Percentiles rank a stretch among this genome's conserved stretches.
Conservation (phyloP, 495 filamentous ascomycete species). For the Cairneyella variabilis region DNA sequence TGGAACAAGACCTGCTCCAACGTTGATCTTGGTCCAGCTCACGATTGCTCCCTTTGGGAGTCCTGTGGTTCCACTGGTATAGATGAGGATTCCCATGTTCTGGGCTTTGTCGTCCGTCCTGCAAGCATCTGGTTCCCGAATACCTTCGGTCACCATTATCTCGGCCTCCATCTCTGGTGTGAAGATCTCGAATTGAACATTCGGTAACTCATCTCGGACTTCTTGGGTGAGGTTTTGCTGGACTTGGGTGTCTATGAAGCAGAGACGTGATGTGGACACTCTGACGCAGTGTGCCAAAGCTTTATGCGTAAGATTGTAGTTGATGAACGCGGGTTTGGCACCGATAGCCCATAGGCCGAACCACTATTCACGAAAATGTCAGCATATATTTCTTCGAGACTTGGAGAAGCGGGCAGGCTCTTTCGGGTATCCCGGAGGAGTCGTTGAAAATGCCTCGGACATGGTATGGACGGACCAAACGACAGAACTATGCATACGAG, state of each 20-base stretch:
- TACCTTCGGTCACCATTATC: constrained; percentile 48
- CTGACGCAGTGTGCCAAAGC: constrained; percentile 76
- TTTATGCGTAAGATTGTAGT: constrained; percentile 80
- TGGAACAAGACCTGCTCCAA: constrained; percentile 49
- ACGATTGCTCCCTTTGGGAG: constrained; percentile 89
- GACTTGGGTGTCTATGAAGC: constrained; percentile 74
- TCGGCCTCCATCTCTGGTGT: constrained; percentile 60
- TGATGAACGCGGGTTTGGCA: constrained; percentile 87
- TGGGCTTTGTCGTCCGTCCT: constrained; percentile 46
- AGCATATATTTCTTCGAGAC: too few relatives aligned
- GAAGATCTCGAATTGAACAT: constrained; percentile 58
- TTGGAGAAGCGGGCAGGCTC: too few relatives aligned
- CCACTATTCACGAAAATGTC: too few relatives aligned
- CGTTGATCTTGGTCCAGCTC: constrained; percentile 64
- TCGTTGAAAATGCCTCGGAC: not conserved
- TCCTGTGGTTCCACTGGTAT: constrained; percentile 85
- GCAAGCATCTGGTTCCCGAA: constrained; percentile 59
- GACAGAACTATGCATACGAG: constrained; percentile 28
- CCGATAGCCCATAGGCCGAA: constrained; percentile 87
- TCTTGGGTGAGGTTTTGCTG: constrained; percentile 42
- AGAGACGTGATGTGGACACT: constrained; percentile 61
- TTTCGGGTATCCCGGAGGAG: too few relatives aligned
- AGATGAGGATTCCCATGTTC: constrained; percentile 74
- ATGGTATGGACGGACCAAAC: not conserved
- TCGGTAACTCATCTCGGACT: constrained; percentile 36